Conservation (phyloP, 495 filamentous ascomycete genomes). For the Sordaria brevicollis region DNA sequence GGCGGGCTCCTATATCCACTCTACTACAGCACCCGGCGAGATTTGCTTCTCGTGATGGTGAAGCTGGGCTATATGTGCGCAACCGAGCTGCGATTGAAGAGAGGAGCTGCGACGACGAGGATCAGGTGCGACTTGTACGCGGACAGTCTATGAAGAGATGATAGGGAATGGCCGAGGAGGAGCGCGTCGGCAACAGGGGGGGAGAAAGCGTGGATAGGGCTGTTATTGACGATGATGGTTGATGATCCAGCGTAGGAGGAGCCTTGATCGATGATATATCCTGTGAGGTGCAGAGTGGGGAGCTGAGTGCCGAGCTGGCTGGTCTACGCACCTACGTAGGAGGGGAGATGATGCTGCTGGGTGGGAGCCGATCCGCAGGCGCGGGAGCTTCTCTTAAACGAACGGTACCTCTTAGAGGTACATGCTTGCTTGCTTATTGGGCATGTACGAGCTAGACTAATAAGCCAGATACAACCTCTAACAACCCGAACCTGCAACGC, state of each 20-base stretch:
- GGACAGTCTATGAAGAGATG: background rate
- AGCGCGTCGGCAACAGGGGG: background rate
- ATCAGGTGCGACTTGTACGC: background rate
- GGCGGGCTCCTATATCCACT: background rate
- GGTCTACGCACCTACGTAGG: background rate
- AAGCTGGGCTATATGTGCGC: background rate
- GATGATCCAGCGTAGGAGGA: background rate
- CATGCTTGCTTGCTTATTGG: no score
- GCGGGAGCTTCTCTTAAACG: background rate
- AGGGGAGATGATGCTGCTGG: background rate
- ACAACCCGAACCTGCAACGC: no score
- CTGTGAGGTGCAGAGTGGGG: background rate
- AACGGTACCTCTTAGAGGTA: no score
- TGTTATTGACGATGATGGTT: background rate
- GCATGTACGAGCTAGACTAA: no score
- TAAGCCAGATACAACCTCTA: background rate
- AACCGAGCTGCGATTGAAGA: background rate
- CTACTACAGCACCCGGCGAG: background rate
- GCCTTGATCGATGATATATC: background rate
- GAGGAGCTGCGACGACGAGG: background rate
- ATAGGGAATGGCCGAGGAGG: background rate
- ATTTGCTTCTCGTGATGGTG: background rate
- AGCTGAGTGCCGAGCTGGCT: background rate
- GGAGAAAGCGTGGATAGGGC: background rate
- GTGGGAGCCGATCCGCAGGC: background rate